Base-by-base conservation (phyloP, 495 filamentous ascomycete genomes). In the Penicillium paradoxum region DNA sequence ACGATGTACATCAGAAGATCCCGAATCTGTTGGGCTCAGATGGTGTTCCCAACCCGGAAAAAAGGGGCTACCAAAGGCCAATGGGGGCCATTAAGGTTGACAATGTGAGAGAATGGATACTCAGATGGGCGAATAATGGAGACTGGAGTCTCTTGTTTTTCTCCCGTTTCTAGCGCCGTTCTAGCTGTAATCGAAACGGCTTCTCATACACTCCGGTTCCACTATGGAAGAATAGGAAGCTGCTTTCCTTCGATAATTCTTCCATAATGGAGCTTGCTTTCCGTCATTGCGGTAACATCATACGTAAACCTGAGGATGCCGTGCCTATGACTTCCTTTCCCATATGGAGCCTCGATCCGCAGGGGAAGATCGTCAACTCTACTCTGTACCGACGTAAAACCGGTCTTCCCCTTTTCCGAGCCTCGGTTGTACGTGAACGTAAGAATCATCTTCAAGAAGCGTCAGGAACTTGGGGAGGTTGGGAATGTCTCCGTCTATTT, bases 161-260 rank as follows among this genome's bases (percentile, higher is more conserved):
- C 58, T 54, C 49, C 56, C 52, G 57, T 62, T 67, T 67, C 64
- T 67, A 67, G 62, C 56, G 58, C 37, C 43, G 30, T 66, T 66
- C 64, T 64, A 65, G 64, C 54, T 56, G 64, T 62, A 64, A 59
- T 44, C 37, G 43, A 59, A 55, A 64, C 51, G 58, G 51, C 45
- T 54, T 45, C 53, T 53, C 55, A 53, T 33, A 39, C 32, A 52
- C 47, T 33, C 27, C 24, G 49, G 56, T 17, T 46, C 57, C 63
- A 60, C 59, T 55, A 54, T 30, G 51, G 51, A 45, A 53, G 42
- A 53, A 63, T 54, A 56, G 57, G 63, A 66, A 60, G 59, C 59
- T 59, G 25, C 10, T 10, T 40, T 37, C 22, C 38, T 48, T 37
- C 39, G 24, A 27, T 51, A 32, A 4, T 14, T 22, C 6, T 7